A percentile compares a stretch with the other conserved stretches of the same genome.
Evolutionary conservation across 2,329 filamentous ascomycete genomes (phyloP).

Genomic region (Apiospora kogelbergensis): DNA sequence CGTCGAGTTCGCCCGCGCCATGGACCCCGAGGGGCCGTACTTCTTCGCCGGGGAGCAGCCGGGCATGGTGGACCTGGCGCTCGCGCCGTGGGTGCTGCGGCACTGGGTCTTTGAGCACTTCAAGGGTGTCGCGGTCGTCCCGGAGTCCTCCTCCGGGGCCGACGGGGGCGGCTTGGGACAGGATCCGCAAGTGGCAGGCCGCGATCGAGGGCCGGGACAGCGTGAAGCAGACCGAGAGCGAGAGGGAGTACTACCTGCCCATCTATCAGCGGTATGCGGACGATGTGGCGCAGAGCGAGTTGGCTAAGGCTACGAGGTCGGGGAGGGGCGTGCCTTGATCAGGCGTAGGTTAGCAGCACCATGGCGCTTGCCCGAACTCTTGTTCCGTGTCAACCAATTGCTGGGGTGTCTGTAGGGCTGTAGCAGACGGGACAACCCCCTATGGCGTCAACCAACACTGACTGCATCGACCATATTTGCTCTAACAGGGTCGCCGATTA

Average conservation of each 20-base stretch:
- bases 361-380: too few species aligned
- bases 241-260: constrained; percentile 52
- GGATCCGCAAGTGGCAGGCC: constrained; percentile 52
- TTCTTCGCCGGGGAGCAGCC: constrained; percentile 49
- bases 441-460: too few species aligned
- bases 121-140: constrained; percentile 54
- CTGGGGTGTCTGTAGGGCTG: not conserved
- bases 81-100: constrained; percentile 55
- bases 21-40: constrained; percentile 48
- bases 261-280: constrained; percentile 51
- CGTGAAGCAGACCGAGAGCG: constrained; percentile 53
- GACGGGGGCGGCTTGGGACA: constrained; percentile 50
- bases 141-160: constrained; percentile 41
- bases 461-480: not conserved
- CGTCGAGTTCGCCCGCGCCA: constrained; percentile 50
- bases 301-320: constrained; percentile 44
- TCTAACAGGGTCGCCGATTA: not conserved
- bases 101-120: constrained; percentile 61
- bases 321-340: constrained; percentile 51
- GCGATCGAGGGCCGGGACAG: constrained; percentile 49
- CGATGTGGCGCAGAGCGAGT: constrained; percentile 41
- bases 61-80: constrained; percentile 51
- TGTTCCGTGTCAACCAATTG: too few species aligned
- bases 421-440: not conserved
- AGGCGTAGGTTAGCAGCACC: not conserved